Base-by-base conservation (phyloP, 306 rosid species). In the Ormosia emarginata region DNA sequence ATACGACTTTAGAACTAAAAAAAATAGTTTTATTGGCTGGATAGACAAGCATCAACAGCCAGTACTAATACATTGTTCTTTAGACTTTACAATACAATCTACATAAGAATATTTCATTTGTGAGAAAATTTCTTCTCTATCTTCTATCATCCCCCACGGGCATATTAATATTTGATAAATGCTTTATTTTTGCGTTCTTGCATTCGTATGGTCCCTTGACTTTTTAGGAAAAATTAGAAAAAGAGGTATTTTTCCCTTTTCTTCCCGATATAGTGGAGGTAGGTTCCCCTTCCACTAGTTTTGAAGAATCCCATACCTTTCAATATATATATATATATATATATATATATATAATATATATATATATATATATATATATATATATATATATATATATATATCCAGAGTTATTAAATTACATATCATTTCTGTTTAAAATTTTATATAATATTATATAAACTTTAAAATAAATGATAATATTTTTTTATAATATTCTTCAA, bases 251-350 rank as follows among this genome's bases (percentile, higher is more conserved):
- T 17, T 12, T 40, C 10, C 7, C 33, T 37, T 55, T 57, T 17
- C 67, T 39, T 74, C 79, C 52, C 29, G 12, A 33, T 24, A 63
- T 29, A 62, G 63, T 63, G 72, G 72, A 63, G 63, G 52, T 64
- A 77, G 81, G 81, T 50, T 37, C 69, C 49, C 17, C 55, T 47
- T 39, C 67, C 82, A 78, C 67, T 78, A 36, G 44, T 66, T 52
- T 13, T 24, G 1, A 11, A 78, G 74, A 66, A 78, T 39, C 82
- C 72, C 14, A 52, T 66, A 78, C 82, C 57, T 24, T 37, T 39
- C 75, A 24, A 24, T 24, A 24, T 24, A 24, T 24, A 24, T 24
- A 24, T 24, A 24, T 24, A 1, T 24, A 24, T n/a, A 24, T 24
- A 24, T 24, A 24, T 24, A 24, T 24, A 24, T 24, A 24, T 24